Conservation (phyloP, 805 yeast species). For the Yarrowia yakushimensis region DNA sequence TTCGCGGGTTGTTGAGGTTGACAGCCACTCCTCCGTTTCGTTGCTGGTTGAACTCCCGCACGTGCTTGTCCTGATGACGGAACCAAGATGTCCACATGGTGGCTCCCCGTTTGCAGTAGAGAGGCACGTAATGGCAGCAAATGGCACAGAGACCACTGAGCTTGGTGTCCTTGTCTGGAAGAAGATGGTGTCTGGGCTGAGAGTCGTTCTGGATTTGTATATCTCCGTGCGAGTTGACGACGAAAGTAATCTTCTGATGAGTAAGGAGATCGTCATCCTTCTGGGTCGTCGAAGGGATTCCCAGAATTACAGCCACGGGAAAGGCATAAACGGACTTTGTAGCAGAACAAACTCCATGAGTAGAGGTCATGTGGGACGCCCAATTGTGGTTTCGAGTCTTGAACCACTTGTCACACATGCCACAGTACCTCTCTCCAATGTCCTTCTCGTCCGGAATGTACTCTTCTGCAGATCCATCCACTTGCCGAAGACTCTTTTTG, state of each 20-base stretch:
- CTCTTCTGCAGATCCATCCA: background rate
- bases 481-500: background rate
- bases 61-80: constrained; percentile 20
- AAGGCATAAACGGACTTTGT: background rate
- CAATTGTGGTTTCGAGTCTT: constrained; percentile 17
- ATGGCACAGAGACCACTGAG: background rate
- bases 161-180: constrained; percentile 1
- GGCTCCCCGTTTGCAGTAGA: background rate
- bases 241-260: background rate
- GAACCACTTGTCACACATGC: background rate
- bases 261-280: background rate
- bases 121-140: background rate
- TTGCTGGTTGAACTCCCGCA: constrained; percentile 4
- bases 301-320: background rate
- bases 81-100: constrained; percentile 17
- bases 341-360: constrained; percentile 7
- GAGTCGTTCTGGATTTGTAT: background rate
- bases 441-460: constrained; percentile 1
- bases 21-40: background rate
- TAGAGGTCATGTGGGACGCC: constrained; percentile 5
- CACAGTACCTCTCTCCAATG: constrained; percentile 20
- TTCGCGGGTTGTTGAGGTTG: background rate
- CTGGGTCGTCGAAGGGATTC: background rate
- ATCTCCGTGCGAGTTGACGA: background rate
- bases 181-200: background rate